Base-by-base conservation (phyloP, 352 stramenopile genomes). In the Phytophthora pseudosyringae region DNA sequence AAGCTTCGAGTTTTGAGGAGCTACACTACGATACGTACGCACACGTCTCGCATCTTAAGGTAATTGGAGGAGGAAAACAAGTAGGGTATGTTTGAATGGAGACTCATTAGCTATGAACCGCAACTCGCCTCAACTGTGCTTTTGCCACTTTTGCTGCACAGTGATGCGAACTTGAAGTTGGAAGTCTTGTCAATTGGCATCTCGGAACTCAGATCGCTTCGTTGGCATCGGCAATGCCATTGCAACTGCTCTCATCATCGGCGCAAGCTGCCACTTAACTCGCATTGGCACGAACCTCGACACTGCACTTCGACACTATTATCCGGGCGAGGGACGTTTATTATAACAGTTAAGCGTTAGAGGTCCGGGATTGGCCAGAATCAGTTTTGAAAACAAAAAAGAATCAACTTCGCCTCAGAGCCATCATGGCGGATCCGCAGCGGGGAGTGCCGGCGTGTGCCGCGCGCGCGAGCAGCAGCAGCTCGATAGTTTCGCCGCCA, bases 1-100 rank as follows among this genome's bases (percentile, higher is more conserved):
- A 39, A 80, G 73, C 45, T 62, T 79, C 49, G 73, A 81, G 64
- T 81, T 81, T 71, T 81, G 46, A 76, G 38, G 32, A 64, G 55
- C 45, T 63, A 67, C 46, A 51, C 8, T 31, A 59, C 41, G 50
- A 59, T 25, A 69, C 48, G 59, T 36, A 53, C 39, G 48, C 54
- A 57, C 29, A 57, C 35, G 40, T 63, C 26, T 50, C 40, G 43
- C 52, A 58, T 31, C 29, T 71, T 67, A 68, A 57, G 61, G 39
- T 64, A 57, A 65, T 59, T 64, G 61, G 44, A 43, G 47, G 43
- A 58, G 40, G 46, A 51, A 47, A 36, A 35, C 18, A 67, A 53
- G 50, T 71, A 61, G 64, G 55, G 39, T 64, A 51, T 64, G 64
- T 59, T 68, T 73, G 59, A 69, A 66, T 50, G 45, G 31, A 59